These are phyloP conservation scores for Chlamydomonas sp. DNA, from an alignment of 139 green algal genomes.

Conservation along the genomic window DNA sequence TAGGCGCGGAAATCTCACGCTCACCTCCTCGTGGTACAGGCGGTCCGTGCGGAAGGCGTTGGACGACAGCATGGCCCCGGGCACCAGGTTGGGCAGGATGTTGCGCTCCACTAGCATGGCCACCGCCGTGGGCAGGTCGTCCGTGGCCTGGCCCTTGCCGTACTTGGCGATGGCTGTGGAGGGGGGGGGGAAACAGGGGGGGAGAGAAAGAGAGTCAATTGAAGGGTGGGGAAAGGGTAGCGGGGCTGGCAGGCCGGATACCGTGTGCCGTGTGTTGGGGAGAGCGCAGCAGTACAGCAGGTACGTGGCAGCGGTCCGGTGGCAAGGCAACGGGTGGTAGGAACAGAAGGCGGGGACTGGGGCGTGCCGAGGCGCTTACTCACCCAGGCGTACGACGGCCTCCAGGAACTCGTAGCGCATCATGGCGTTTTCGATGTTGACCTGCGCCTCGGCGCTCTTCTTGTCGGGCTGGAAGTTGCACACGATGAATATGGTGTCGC, in stretches of 20 bases:
- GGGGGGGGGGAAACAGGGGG: neutral
- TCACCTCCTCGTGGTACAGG: constrained; percentile 80
- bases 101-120: constrained; percentile 71
- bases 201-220: neutral
- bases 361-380: neutral
- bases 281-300: neutral
- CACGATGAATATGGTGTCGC: constrained; percentile 89
- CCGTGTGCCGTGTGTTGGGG: neutral
- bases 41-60: constrained; percentile 77
- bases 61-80: constrained; percentile 37
- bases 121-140: constrained; percentile 68
- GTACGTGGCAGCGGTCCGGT: no score
- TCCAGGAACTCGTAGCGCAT: constrained; percentile 85
- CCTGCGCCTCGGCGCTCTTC: constrained; percentile 59
- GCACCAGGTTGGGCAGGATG: constrained; percentile 59
- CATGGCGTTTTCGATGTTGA: constrained; percentile 77
- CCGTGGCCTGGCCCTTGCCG: constrained; percentile 70
- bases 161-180: constrained; percentile 77
- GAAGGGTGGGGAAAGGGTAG: neutral
- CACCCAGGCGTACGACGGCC: constrained; percentile 69
- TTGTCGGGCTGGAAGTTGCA: constrained; percentile 84
- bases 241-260: no score
- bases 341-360: no score
- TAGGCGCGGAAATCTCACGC: no score
- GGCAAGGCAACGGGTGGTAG: no score